A percentile compares a stretch with the other conserved stretches of the same genome.
These are phyloP conservation scores for Eucalyptus caleyi DNA, from an alignment of 345 rosid genomes.

Conservation along the genomic window DNA sequence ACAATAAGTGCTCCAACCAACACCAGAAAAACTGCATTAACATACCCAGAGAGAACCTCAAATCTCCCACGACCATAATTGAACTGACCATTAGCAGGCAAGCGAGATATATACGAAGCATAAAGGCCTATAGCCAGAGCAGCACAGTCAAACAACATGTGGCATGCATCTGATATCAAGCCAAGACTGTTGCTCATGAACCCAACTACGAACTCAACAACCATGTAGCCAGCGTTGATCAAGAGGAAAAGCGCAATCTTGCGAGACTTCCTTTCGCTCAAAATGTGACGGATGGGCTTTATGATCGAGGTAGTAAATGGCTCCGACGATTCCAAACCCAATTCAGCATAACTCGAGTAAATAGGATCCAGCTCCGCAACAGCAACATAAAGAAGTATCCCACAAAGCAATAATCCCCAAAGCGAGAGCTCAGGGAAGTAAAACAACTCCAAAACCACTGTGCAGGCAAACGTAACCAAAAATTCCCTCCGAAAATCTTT, in stretches of 20 bases:
- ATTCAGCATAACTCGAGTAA: conserved; percentile 26
- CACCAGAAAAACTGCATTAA: conserved; percentile 84
- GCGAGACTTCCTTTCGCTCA: conserved; percentile 90
- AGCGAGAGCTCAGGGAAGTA: conserved; percentile 82
- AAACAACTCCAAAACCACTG: conserved; percentile 65
- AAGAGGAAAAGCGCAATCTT: conserved; percentile 88
- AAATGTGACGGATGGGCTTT: conserved; percentile 77
- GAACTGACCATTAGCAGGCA: conserved; percentile 84
- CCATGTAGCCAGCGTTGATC: conserved; percentile 86
- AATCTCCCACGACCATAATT: conserved; percentile 96
- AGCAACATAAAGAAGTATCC: conserved; percentile 56
- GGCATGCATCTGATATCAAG: conserved; percentile 91
- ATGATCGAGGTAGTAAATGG: conserved; percentile 31
- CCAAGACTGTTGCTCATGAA: conserved; percentile 99
- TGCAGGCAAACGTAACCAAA: conserved; percentile 61
- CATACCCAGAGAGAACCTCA: conserved; percentile 91
- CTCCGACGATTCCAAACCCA: conserved; percentile 62
- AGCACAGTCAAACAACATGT: conserved; percentile 99
- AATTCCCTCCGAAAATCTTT: conserved; percentile 64
- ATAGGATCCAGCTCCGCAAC: conserved; percentile 59
- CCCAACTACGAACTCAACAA: conserved; percentile 86
- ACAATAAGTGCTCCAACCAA: conserved; percentile 88
- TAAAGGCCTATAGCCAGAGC: conserved; percentile 90
- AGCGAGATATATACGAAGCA: conserved; percentile 84
- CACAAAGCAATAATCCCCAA: conserved; percentile 69